These are phyloP conservation scores for Rhododendron williamsianum DNA, from an alignment of 148 eudicot genomes.

Conservation along the genomic window DNA sequence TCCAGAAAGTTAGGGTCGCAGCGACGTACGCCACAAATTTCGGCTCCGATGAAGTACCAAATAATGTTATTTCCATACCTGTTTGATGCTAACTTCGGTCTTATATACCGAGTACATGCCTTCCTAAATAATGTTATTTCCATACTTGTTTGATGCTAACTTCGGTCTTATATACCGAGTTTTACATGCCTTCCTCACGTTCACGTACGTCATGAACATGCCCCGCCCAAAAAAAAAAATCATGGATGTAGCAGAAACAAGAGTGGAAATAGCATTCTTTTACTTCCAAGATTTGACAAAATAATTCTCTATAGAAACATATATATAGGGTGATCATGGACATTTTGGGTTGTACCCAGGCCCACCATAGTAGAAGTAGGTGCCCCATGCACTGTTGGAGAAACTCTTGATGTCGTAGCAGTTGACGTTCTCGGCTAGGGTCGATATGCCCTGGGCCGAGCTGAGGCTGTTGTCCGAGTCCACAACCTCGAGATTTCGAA, in stretches of 20 bases:
- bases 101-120: slow-evolving; percentile 6
- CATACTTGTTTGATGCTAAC: slow-evolving; percentile 22
- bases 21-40: neutral
- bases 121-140: slow-evolving; percentile 16
- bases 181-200: neutral
- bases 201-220: neutral
- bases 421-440: slow-evolving; percentile 73
- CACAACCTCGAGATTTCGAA: slow-evolving; percentile 75
- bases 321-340: slow-evolving; percentile 20
- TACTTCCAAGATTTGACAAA: slow-evolving; percentile 7
- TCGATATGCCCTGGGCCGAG: slow-evolving; percentile 61
- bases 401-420: slow-evolving; percentile 83
- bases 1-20: neutral
- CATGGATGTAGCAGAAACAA: slow-evolving; percentile 22
- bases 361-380: slow-evolving; percentile 92
- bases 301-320: neutral
- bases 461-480: slow-evolving; percentile 83
- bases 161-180: slow-evolving; percentile 2
- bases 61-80: slow-evolving; percentile 22
- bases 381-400: slow-evolving; percentile 73
- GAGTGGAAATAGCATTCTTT: slow-evolving; percentile 31
- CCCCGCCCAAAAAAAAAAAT: neutral
- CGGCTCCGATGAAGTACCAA: neutral
- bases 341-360: slow-evolving; percentile 84
- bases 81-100: slow-evolving; percentile 16